Conservation (phyloP, 1,139 yeast species). For the Trichomonascaceae sp. region DNA sequence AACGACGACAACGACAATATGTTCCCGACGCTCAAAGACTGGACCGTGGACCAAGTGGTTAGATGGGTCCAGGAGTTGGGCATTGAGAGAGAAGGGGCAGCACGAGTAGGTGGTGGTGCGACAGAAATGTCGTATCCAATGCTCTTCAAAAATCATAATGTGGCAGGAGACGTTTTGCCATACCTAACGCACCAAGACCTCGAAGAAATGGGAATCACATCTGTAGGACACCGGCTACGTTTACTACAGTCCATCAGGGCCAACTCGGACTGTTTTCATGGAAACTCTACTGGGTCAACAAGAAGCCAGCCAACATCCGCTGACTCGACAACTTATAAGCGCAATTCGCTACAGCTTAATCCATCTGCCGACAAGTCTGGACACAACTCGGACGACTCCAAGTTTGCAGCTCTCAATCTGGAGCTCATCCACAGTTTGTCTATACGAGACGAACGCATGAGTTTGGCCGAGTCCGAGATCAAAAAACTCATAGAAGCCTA, state of each 20-base stretch:
- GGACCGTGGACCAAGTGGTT: too few relatives aligned
- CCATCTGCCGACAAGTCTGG: constrained; percentile 19
- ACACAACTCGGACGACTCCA: constrained; percentile 11
- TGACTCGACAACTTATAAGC: constrained; percentile 25
- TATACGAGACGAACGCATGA: constrained; percentile 24
- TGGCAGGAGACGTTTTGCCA: constrained; percentile 30
- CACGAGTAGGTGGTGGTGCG: too few relatives aligned
- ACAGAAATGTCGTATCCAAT: too few relatives aligned
- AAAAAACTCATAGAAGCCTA: constrained; percentile 22
- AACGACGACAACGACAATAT: not conserved
- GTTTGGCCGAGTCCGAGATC: constrained; percentile 24
- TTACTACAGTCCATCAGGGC: too few relatives aligned
- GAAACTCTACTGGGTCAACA: too few relatives aligned
- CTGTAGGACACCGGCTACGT: constrained; percentile 30
- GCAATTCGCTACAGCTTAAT: constrained; percentile 17
- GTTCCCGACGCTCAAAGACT: not conserved
- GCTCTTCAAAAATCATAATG: too few relatives aligned
- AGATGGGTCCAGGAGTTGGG: too few relatives aligned
- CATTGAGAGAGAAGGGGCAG: too few relatives aligned
- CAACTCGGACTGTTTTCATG: too few relatives aligned
- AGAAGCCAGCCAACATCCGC: too few relatives aligned
- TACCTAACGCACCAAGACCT: constrained; percentile 27
- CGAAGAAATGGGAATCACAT: constrained; percentile 28
- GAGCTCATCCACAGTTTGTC: constrained; percentile 16
- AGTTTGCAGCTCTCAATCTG: too few relatives aligned